A percentile compares a stretch with the other conserved stretches of the same genome.
Evolutionary conservation across 176 grass and related monocot species (phyloP).

Genomic region (Ampelocalamus luodianensis): DNA sequence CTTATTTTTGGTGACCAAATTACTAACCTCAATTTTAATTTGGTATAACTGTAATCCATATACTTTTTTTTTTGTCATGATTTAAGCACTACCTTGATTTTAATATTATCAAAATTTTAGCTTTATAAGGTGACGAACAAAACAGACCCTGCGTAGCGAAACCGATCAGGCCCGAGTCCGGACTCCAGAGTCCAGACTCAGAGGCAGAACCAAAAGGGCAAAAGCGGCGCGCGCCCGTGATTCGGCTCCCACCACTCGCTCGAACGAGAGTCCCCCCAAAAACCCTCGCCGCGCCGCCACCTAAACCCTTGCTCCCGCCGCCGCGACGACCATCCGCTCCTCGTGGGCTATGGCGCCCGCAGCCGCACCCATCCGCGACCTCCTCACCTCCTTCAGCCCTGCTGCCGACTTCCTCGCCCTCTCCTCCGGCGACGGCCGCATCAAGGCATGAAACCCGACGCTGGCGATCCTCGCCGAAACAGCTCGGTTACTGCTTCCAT

Average conservation of each 20-base stretch:
- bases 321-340: slow-evolving; percentile 9
- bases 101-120: too few relatives aligned
- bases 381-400: slow-evolving; percentile 81
- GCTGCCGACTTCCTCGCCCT: slow-evolving; percentile 76
- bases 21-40: too few relatives aligned
- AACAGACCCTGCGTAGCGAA: too few relatives aligned
- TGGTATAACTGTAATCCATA: too few relatives aligned
- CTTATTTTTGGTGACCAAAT: too few relatives aligned
- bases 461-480: slow-evolving; percentile 4
- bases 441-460: slow-evolving; percentile 58
- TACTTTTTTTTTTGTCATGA: too few relatives aligned
- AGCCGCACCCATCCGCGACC: slow-evolving; percentile 57
- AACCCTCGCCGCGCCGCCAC: slow-evolving; percentile 5
- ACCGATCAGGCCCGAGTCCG: slow-evolving; percentile 3
- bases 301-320: slow-evolving; percentile 38
- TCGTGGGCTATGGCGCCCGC: slow-evolving; percentile 42
- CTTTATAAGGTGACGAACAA: too few relatives aligned
- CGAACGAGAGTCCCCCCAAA: slow-evolving; percentile 13
- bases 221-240: neutral
- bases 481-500: slow-evolving; percentile 28
- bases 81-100: too few relatives aligned
- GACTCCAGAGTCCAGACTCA: neutral
- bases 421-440: slow-evolving; percentile 82
- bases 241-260: neutral
- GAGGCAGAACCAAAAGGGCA: neutral